A percentile compares a stretch with the other conserved stretches of the same genome.
These are phyloP conservation scores for Phytophthora nicotianae DNA, from an alignment of 352 stramenopile species.

Conservation along the genomic window DNA sequence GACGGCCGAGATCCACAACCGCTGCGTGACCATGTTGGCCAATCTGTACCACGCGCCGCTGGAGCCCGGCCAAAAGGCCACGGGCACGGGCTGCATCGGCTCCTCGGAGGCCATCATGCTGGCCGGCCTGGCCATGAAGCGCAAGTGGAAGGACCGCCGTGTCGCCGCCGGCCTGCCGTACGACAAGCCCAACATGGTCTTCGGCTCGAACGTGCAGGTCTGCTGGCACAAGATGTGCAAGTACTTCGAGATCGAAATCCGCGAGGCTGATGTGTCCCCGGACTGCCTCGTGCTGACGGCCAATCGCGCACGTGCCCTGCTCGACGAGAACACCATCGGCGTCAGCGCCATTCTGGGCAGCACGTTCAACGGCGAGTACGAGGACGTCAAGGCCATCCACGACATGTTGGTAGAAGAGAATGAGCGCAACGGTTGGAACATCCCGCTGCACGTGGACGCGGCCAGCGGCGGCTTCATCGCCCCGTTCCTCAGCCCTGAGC, in stretches of 20 bases:
- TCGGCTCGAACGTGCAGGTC: slow-evolving; percentile 92
- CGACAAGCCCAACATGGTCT: slow-evolving; percentile 93
- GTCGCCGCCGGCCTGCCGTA: slow-evolving; percentile 72
- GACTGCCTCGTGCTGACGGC: slow-evolving; percentile 88
- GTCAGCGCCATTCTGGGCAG: slow-evolving; percentile 92
- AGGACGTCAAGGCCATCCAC: slow-evolving; percentile 92
- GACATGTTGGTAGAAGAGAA: slow-evolving; percentile 88
- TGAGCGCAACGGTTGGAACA: slow-evolving; percentile 78
- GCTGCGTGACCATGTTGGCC: slow-evolving; percentile 92
- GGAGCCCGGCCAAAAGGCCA: slow-evolving; percentile 55
- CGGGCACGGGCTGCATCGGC: slow-evolving; percentile 90
- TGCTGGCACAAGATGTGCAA: slow-evolving; percentile 96
- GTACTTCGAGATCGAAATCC: slow-evolving; percentile 94
- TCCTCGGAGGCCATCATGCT: slow-evolving; percentile 94
- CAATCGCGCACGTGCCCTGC: slow-evolving; percentile 67
- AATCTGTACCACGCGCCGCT: slow-evolving; percentile 90
- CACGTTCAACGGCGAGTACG: slow-evolving; percentile 94
- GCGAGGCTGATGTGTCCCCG: slow-evolving; percentile 86
- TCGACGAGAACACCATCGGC: slow-evolving; percentile 94
- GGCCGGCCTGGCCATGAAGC: slow-evolving; percentile 91
- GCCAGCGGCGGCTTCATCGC: slow-evolving; percentile 93
- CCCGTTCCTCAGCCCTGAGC: slow-evolving; percentile 88
- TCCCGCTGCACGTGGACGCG: slow-evolving; percentile 92
- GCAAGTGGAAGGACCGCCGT: slow-evolving; percentile 89
- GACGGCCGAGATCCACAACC: slow-evolving; percentile 93